Conservation (phyloP, 192 early-diverging fungal genomes). For the Gryganskiella cystojenkinii region DNA sequence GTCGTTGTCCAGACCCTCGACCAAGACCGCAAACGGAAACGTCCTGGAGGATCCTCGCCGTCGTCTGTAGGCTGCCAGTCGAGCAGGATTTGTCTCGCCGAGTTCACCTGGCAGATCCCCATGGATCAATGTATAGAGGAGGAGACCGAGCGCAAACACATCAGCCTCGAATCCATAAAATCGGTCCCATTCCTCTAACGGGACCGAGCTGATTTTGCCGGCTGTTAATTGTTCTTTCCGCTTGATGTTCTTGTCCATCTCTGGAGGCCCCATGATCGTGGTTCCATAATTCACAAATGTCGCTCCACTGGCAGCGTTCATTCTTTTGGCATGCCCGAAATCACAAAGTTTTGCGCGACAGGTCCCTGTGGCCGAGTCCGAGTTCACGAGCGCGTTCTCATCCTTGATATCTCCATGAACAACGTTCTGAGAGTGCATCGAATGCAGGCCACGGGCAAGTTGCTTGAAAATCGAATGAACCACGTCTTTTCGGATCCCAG, state of each 20-base stretch:
- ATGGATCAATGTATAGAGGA: slow-evolving; percentile 84
- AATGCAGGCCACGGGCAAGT: slow-evolving; percentile 8
- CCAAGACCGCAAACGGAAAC: slow-evolving; percentile 4
- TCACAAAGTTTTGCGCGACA: slow-evolving; percentile 21
- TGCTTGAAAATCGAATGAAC: slow-evolving; percentile 21
- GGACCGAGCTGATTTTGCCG: not conserved
- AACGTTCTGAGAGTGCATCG: slow-evolving; percentile 13
- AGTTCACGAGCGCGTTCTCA: slow-evolving; percentile 20
- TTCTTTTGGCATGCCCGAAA: slow-evolving; percentile 21
- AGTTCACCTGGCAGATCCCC: slow-evolving; percentile 67
- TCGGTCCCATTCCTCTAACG: slow-evolving; percentile 8
- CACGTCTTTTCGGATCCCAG: slow-evolving; percentile 6
- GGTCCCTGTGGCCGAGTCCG: slow-evolving; percentile 2
- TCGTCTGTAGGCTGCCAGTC: slow-evolving; percentile 7
- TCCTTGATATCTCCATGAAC: slow-evolving; percentile 31
- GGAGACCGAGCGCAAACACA: slow-evolving; percentile 91
- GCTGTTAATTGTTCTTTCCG: not conserved
- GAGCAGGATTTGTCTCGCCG: not conserved
- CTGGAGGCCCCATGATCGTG: slow-evolving; percentile 23
- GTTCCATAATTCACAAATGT: slow-evolving; percentile 20
- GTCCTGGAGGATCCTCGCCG: slow-evolving; percentile 7
- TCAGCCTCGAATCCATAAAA: slow-evolving; percentile 67
- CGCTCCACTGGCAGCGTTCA: slow-evolving; percentile 10
- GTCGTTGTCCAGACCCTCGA: slow-evolving; percentile 1
- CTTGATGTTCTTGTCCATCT: slow-evolving; percentile 20